Evolutionary conservation across 805 yeast species (phyloP).

Genomic region (Blastobotrys robertii): DNA sequence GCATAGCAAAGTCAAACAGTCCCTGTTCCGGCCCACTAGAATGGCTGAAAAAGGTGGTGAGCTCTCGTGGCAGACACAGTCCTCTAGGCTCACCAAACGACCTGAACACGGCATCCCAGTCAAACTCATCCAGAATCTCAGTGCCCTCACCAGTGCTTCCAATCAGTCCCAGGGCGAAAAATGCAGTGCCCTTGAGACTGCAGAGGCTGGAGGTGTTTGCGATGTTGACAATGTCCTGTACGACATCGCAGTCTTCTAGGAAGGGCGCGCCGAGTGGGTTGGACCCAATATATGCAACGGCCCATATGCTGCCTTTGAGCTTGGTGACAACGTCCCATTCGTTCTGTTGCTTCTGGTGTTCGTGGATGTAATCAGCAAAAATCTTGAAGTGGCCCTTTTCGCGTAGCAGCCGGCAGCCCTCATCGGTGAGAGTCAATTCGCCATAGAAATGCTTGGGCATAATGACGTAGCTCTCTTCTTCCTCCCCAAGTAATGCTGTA

Average conservation of each 20-base stretch:
- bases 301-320: slow-evolving; percentile 76
- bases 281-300: slow-evolving; percentile 74
- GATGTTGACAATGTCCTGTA: slow-evolving; percentile 44
- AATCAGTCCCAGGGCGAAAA: slow-evolving; percentile 65
- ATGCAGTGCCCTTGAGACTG: slow-evolving; percentile 67
- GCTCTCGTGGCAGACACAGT: slow-evolving; percentile 32
- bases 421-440: slow-evolving; percentile 67
- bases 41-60: slow-evolving; percentile 7
- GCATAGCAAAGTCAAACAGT: too few relatives aligned
- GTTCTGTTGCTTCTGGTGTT: slow-evolving; percentile 15
- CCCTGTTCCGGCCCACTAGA: not conserved
- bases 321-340: slow-evolving; percentile 33
- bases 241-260: slow-evolving; percentile 42
- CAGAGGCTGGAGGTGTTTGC: slow-evolving; percentile 40
- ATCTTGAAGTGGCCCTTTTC: slow-evolving; percentile 33
- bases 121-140: slow-evolving; percentile 72
- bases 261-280: slow-evolving; percentile 57
- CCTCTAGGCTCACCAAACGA: slow-evolving; percentile 33
- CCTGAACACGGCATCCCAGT: slow-evolving; percentile 53
- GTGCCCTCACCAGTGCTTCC: slow-evolving; percentile 68
- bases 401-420: slow-evolving; percentile 58
- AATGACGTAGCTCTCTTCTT: not conserved
- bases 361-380: slow-evolving; percentile 24
- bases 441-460: slow-evolving; percentile 67
- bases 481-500: not conserved